These are phyloP conservation scores for Ganoderma lucidum DNA, from an alignment of 1,284 basidiomycete species.

Conservation along the genomic window DNA sequence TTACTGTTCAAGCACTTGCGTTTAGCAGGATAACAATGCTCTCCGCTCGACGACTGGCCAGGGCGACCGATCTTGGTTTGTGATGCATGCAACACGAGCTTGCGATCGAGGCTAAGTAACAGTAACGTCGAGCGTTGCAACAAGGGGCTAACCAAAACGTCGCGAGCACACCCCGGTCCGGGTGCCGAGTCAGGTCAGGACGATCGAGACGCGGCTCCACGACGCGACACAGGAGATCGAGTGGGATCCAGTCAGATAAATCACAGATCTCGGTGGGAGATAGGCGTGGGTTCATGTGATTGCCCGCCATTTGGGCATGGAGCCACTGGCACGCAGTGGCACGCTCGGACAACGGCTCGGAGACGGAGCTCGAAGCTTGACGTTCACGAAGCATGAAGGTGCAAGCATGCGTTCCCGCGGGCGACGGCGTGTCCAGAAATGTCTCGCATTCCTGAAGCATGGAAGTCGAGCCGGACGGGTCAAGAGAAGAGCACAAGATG, in stretches of 20 bases:
- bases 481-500: neutral
- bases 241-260: neutral
- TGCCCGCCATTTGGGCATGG: neutral
- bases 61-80: neutral
- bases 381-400: neutral
- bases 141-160: neutral
- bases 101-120: neutral
- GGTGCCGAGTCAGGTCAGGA: conserved; percentile 1
- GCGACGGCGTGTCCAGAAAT: neutral
- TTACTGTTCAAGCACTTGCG: too few relatives aligned
- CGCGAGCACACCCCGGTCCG: neutral
- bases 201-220: neutral
- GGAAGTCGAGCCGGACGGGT: conserved; percentile 1
- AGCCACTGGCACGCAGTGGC: neutral
- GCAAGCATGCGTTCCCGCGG: neutral
- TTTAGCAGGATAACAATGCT: neutral
- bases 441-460: neutral
- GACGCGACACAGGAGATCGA: conserved; percentile 1
- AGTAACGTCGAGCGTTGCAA: neutral
- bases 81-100: neutral
- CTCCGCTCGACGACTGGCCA: neutral
- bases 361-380: neutral
- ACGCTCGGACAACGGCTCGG: neutral
- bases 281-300: neutral
- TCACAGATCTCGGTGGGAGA: neutral